Percentiles rank a stretch among this genome's conserved stretches.
Conservation (phyloP, 1,139 yeast genomes). For the Yamadazyma taylorii region DNA sequence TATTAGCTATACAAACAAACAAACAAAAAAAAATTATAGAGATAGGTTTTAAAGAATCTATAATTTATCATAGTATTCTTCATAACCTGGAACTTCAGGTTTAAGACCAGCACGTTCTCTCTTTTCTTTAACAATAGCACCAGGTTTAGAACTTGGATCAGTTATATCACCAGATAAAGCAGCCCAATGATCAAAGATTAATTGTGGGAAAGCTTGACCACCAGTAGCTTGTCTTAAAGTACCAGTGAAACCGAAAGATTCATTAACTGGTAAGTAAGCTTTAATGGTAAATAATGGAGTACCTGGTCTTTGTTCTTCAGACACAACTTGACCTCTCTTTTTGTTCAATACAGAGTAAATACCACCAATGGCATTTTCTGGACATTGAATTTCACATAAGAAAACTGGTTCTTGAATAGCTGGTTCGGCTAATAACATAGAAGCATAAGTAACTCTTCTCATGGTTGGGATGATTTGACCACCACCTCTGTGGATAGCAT, state of each 20-base stretch:
- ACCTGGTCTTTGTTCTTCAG: conserved; percentile 99
- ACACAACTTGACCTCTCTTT: conserved; percentile 99
- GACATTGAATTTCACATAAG: conserved; percentile 99
- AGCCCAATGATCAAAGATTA: conserved; percentile 99
- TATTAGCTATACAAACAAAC: conserved; percentile 16
- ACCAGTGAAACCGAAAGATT: conserved; percentile 99
- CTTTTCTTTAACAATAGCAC: conserved; percentile 84
- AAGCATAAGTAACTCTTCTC: conserved; percentile 99
- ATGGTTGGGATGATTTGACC: conserved; percentile 99
- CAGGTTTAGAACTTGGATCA: conserved; percentile 92
- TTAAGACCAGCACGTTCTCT: conserved; percentile 98
- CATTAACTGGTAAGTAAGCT: conserved; percentile 99
- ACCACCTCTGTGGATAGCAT: conserved; percentile 99
- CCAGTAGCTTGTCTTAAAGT: conserved; percentile 99
- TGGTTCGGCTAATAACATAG: conserved; percentile 97
- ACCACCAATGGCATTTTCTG: conserved; percentile 99
- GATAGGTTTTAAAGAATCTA: conserved; percentile 51
- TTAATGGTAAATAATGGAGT: conserved; percentile 98
- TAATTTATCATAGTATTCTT: conserved; percentile 99
- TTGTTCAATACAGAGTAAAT: conserved; percentile 98
- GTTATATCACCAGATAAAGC: conserved; percentile 88
- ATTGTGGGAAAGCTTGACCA: conserved; percentile 99
- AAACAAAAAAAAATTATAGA: conserved; percentile 14
- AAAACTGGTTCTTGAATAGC: conserved; percentile 99
- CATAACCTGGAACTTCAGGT: conserved; percentile 98